Conservation (phyloP, 148 eudicot species). For the Suaeda aralocaspica region DNA sequence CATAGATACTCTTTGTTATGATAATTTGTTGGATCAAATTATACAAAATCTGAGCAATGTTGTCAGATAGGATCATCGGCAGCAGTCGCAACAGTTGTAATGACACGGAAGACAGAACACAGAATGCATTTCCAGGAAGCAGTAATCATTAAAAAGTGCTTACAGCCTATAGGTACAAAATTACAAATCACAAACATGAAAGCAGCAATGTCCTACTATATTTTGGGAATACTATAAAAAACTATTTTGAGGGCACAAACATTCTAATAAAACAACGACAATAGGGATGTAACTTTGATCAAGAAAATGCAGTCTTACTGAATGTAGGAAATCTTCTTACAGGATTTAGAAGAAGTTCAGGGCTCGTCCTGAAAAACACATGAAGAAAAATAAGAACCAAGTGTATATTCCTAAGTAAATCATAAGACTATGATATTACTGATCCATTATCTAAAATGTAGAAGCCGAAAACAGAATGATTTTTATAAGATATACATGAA, state of each 20-base stretch:
- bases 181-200: background rate
- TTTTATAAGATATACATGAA: background rate
- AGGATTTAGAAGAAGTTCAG: constrained; percentile 93
- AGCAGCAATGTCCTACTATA: background rate
- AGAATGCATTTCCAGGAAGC: background rate
- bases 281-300: background rate
- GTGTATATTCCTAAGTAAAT: background rate
- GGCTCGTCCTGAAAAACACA: constrained; percentile 77
- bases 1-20: no score
- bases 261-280: constrained; percentile 3
- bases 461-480: background rate
- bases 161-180: background rate
- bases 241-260: background rate
- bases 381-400: constrained; percentile 14
- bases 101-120: background rate
- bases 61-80: background rate
- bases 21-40: background rate
- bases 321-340: constrained; percentile 44
- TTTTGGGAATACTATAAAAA: background rate
- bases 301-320: constrained; percentile 22
- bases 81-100: background rate
- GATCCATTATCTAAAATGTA: background rate
- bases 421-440: background rate
- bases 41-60: background rate
- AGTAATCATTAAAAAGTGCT: background rate